These are phyloP conservation scores for Nidula microcarpa DNA, from an alignment of 768 basidiomycete species.

Conservation along the genomic window DNA sequence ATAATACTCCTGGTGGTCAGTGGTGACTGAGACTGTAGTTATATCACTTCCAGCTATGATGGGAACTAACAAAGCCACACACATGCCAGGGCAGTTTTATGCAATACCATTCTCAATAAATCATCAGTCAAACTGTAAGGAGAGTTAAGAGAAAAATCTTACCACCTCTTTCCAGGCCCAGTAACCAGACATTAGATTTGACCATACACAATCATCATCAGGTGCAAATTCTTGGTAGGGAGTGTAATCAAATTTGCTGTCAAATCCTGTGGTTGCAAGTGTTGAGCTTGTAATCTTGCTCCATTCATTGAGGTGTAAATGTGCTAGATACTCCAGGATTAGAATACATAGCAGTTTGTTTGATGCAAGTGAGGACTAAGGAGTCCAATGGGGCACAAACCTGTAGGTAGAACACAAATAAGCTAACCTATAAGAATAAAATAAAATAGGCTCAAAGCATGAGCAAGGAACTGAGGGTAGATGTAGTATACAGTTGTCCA, in stretches of 20 bases:
- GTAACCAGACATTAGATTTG: conserved; percentile 31
- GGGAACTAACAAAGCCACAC: conserved; percentile 25
- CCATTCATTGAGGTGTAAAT: conserved; percentile 26
- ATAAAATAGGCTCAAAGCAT: too few species aligned
- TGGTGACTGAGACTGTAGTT: conserved; percentile 36
- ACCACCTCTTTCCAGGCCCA: conserved; percentile 32
- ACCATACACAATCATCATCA: conserved; percentile 13
- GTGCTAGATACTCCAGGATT: too few species aligned
- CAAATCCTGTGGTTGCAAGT: conserved; percentile 15
- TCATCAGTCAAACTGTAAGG: neutral
- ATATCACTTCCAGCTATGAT: conserved; percentile 35
- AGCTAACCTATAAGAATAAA: too few species aligned
- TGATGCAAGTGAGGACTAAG: too few species aligned
- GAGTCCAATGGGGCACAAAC: too few species aligned
- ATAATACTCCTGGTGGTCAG: conserved; percentile 34
- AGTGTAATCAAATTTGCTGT: conserved; percentile 11
- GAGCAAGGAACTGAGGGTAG: too few species aligned
- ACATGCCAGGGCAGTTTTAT: conserved; percentile 9
- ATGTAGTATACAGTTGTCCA: too few species aligned
- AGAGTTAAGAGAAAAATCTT: conserved; percentile 3
- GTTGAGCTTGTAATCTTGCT: conserved; percentile 15
- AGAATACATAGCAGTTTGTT: too few species aligned
- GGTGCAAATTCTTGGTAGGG: conserved; percentile 19
- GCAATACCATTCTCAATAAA: conserved; percentile 20
- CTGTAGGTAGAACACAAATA: too few species aligned